These are phyloP conservation scores for Adansonia gregorii DNA, from an alignment of 441 rosid species.

Conservation along the genomic window DNA sequence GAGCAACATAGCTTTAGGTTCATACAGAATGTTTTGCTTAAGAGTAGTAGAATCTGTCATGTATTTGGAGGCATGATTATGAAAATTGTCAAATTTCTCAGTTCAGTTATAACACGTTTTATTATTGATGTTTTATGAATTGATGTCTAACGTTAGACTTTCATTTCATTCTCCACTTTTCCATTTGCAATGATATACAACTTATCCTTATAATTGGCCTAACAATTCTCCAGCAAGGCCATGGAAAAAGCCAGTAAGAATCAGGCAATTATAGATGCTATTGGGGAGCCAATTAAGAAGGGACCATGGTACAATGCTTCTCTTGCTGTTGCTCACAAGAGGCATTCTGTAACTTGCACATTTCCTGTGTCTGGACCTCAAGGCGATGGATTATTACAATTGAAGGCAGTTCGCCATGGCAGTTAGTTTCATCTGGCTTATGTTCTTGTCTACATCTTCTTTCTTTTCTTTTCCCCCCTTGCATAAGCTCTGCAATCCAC, in stretches of 20 bases:
- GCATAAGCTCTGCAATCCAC: not conserved
- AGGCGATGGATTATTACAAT: slow-evolving; percentile 64
- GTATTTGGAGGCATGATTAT: not conserved
- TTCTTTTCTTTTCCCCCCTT: not conserved
- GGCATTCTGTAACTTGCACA: slow-evolving; percentile 88
- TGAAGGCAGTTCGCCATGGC: slow-evolving; percentile 71
- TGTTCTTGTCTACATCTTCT: not conserved
- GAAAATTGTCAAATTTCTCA: too few species aligned
- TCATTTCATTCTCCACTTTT: not conserved
- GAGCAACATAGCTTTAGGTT: too few species aligned
- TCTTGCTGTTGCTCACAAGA: slow-evolving; percentile 86
- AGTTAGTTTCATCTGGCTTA: slow-evolving; percentile 40
- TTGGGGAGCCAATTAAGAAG: slow-evolving; percentile 88
- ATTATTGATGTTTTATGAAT: not conserved
- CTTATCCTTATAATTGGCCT: slow-evolving; percentile 9
- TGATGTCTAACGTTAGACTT: not conserved
- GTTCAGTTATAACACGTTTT: not conserved
- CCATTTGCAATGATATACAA: not conserved
- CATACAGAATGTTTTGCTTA: too few species aligned
- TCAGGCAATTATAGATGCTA: slow-evolving; percentile 69
- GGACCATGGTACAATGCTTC: slow-evolving; percentile 98
- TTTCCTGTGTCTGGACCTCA: slow-evolving; percentile 84
- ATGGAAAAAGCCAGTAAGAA: slow-evolving; percentile 77
- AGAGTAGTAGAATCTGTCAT: not conserved
- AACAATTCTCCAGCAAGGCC: slow-evolving; percentile 63